Evolutionary conservation across 2,329 filamentous ascomycete genomes (phyloP), one percentile per base, ranked within the genome.

Genomic region (Nothophoma quercina): DNA sequence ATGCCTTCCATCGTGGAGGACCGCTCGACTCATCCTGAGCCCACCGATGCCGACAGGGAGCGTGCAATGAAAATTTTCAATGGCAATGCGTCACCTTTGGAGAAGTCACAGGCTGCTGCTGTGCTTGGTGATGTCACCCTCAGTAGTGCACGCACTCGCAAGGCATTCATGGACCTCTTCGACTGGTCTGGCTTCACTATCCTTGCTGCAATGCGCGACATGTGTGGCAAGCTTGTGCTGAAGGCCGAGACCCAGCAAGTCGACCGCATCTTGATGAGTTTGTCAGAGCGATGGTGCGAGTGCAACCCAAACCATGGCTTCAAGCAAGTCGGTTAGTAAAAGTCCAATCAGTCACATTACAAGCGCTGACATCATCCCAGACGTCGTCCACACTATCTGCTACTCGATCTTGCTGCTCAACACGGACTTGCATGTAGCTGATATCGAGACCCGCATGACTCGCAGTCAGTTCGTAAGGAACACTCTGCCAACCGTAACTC

Each of bases 401-500:
- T 99, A 98, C 75, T 97, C 95, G 1, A 86, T 99, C 59, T 88
- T 99, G 69, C 82, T 99, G 9, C 83, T 99, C 58, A 99, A 99
- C 68, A 99, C 95, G 26, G 95, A 99, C 78, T 80, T 99, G 49
- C 93, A 99, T 68, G 76, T 98, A 68, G 95, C 93, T 52, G 93
- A 98, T 69, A 96, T 98, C 63, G 92, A 96, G 56, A 87, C 90
- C 65, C 96, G 96, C 78, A 99, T 99, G 95, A 98, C 93, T 1
- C 86, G 90, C 49, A 88, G 83, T 58, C 93, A 98, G 68, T 99
- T 98, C 68, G 85, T 99, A 70, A 96, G 96, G 75, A 99, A 99
- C 70, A 97, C 95, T 4, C 88, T 98, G 81, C 89, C 90, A 0
- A 96, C 93, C 0, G 90, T 99, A 57, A 86, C 85, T 52, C 87